Base-by-base conservation (phyloP, 2,329 filamentous ascomycete species). In the Ampelomyces quisqualis region DNA sequence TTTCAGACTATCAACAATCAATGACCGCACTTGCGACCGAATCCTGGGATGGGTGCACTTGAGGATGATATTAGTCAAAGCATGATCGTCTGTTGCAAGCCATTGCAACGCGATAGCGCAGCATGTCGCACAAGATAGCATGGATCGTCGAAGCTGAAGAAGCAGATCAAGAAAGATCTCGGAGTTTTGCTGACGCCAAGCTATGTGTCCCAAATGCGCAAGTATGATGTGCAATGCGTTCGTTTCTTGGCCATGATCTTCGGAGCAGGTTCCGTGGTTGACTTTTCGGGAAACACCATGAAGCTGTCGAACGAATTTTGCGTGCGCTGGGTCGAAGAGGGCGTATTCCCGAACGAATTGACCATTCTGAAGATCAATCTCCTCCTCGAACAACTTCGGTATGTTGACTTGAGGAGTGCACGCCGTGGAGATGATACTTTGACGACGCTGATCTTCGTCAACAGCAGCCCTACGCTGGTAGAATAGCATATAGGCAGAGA, bases 401-500 rank as follows among this genome's bases (percentile, higher is more conserved):
- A 81, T 57, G 2, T 69, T 55, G 5, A 77, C 69, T 36, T 70
- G 75, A 8, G 73, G 68, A 7, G 74, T 71, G n/a, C 78, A 71
- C 30, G 40, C 53, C 7, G 49, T 45, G 7, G 58, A 43, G 19
- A 57, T 76, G 70, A 33, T 82, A 58, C 19, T 57, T 51, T 61
- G 64, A 28, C 56, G 46, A 4, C 38, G 33, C 23, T 60, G 54
- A 21, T 67, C 63, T 8, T 59, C 45, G 7, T 75, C 72, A 40
- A 90, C 75, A 4, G 81, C 80, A 0, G 84, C 84, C 3, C 83
- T 80, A 34, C 93, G 82, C 65, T 96, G 87, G 65, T 98, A 98
- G 67, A 98, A 97, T 7, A 98, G 77, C 88, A 98, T 97, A 67
- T 98, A 98, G 9, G 91, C 93, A 64, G 89, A 97, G 39, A 58